Evolutionary conservation across 805 yeast species (phyloP), one percentile per base, ranked within the genome.

Genomic region (Priceomyces haplophilus): DNA sequence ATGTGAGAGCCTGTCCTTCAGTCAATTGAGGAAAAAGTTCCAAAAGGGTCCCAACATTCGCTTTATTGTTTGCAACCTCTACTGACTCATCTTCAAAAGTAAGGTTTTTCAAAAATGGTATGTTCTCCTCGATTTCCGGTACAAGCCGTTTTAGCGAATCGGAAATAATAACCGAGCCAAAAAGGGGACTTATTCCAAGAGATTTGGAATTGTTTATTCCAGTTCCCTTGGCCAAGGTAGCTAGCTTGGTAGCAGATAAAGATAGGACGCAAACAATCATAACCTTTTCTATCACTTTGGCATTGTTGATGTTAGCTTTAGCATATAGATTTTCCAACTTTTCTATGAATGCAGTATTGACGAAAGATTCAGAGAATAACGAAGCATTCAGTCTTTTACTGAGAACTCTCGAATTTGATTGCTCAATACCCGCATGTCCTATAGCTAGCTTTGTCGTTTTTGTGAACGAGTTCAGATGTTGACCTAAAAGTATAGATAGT

Each of bases 1-100:
- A 52, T 1, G 67, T 65, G n/a, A 62, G 63, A 0, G 82, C 75
- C 54, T 79, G 74, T 1, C 65, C 60, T 3, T 59, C 54, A 0
- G 76, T 63, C 27, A 88, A 57, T 31, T 75, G 75, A 0, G 96
- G 96, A 56, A 88, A 86, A 47, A 89, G 57, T 24, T 82, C 87
- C n/a, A 58, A 44, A 34, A 76, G 52, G 19, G 65, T 63, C 13
- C 59, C 54, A 1, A 83, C 66, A 34, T 72, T 66, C 2, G 59
- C 64, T 24, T 65, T 61, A 23, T 51, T 46, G 15, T 49, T 57
- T 5, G 44, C 29, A 0, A 29, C 17, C 7, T 35, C 34, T 7
- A 18, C 41, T 6, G 21, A 37, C 34, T 11, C 13, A 37, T 40
- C 37, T 8, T 33, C 61, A 12, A 46, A 42, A 5, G 42, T 19